These are phyloP conservation scores for Lenwebbia sp. DNA, from an alignment of 345 rosid genomes.

Conservation along the genomic window DNA sequence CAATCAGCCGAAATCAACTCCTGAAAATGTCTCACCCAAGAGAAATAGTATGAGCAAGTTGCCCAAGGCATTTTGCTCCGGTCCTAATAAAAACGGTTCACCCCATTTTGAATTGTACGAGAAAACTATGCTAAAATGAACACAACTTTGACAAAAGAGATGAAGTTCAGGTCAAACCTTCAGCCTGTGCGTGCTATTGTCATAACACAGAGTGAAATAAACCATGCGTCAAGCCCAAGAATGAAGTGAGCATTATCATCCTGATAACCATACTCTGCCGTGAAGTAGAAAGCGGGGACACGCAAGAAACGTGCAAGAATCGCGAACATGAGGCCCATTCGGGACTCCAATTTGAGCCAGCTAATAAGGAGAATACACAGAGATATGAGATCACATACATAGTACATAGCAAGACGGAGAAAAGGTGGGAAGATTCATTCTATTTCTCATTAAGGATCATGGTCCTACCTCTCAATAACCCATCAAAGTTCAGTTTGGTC, in stretches of 20 bases:
- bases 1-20: slow-evolving; percentile 65
- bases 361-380: slow-evolving; percentile 43
- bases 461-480: too few relatives aligned
- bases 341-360: slow-evolving; percentile 34
- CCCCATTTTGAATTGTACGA: not conserved
- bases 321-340: slow-evolving; percentile 40
- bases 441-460: too few relatives aligned
- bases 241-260: slow-evolving; percentile 66
- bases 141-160: too few relatives aligned
- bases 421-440: too few relatives aligned
- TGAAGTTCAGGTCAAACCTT: slow-evolving; percentile 31
- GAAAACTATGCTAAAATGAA: not conserved
- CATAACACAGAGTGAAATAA: slow-evolving; percentile 54
- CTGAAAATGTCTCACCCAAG: slow-evolving; percentile 49
- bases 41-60: slow-evolving; percentile 56
- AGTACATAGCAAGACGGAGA: slow-evolving; percentile 27
- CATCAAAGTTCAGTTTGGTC: too few relatives aligned
- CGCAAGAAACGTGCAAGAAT: slow-evolving; percentile 44
- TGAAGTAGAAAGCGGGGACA: slow-evolving; percentile 79
- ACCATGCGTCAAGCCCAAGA: slow-evolving; percentile 65
- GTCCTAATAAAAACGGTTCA: slow-evolving; percentile 27
- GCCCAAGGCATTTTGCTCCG: slow-evolving; percentile 84
- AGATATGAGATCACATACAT: slow-evolving; percentile 47
- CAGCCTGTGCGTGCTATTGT: slow-evolving; percentile 74
- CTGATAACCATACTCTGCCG: slow-evolving; percentile 64